Percentiles rank a stretch among this genome's conserved stretches.
These are phyloP conservation scores for Phaeosphaeriaceae sp. DNA, from an alignment of 2,329 filamentous ascomycete species.

Conservation along the genomic window DNA sequence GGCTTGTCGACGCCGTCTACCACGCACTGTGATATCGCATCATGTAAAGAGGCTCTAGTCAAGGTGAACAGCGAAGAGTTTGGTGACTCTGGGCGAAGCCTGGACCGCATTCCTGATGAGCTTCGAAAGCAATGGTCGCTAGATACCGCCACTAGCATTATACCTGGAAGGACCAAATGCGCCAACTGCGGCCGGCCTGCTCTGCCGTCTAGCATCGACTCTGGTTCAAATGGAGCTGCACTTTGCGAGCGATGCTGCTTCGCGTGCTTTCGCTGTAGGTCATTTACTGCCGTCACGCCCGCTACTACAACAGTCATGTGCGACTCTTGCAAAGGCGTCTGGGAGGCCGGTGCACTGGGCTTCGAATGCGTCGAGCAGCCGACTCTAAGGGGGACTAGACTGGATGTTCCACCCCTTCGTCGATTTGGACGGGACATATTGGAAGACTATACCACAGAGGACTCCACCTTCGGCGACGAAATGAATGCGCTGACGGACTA, in stretches of 20 bases:
- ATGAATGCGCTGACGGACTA: conserved; percentile 46
- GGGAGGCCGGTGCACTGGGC: conserved; percentile 49
- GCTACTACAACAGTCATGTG: conserved; percentile 35
- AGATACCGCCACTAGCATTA: conserved; percentile 6
- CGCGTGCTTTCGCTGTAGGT: conserved; percentile 51
- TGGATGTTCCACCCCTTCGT: conserved; percentile 23
- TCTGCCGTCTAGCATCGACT: conserved; percentile 20
- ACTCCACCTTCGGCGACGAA: conserved; percentile 40
- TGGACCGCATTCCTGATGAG: conserved; percentile 51
- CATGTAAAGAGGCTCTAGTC: conserved; percentile 40
- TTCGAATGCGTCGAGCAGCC: conserved; percentile 43
- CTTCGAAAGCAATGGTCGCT: conserved; percentile 38
- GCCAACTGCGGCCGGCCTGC: conserved; percentile 41
- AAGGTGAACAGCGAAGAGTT: conserved; percentile 46
- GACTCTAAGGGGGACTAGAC: not conserved
- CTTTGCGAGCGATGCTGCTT: conserved; percentile 54
- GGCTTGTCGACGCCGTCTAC: conserved; percentile 20
- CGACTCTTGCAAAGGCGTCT: conserved; percentile 37
- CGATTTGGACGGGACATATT: conserved; percentile 17
- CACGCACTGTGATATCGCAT: conserved; percentile 31
- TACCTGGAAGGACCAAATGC: conserved; percentile 44
- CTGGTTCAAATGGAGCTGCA: not conserved
- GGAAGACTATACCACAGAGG: conserved; percentile 10
- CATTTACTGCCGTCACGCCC: conserved; percentile 19
- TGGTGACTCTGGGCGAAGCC: conserved; percentile 49